Conservation (phyloP, 139 green algal species). For the Coccomyxa sp. region DNA sequence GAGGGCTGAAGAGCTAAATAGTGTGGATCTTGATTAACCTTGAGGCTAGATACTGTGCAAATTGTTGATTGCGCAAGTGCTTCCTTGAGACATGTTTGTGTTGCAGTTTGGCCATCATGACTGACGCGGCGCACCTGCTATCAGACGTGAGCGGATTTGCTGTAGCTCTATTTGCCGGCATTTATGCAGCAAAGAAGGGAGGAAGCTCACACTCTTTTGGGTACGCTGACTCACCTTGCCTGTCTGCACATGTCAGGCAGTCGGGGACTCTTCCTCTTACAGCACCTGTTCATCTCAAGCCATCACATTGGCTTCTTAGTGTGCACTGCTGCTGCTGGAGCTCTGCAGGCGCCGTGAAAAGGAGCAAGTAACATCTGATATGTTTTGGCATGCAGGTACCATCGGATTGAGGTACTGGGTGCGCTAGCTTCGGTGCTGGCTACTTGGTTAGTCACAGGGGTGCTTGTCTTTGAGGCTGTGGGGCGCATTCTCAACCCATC, state of each 20-base stretch:
- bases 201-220: conserved; percentile 21
- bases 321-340: no score
- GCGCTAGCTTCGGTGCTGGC: conserved; percentile 80
- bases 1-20: no score
- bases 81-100: neutral
- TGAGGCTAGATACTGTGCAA: no score
- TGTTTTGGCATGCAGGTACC: conserved; percentile 60
- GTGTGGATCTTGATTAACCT: no score
- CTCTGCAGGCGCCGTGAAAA: no score
- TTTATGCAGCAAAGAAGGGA: conserved; percentile 8
- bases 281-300: no score
- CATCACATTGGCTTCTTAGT: no score
- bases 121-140: conserved; percentile 92
- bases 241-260: no score
- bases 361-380: no score
- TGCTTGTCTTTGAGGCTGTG: conserved; percentile 84
- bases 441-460: conserved; percentile 88
- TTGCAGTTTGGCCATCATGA: conserved; percentile 86
- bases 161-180: conserved; percentile 72
- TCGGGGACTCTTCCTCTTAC: no score
- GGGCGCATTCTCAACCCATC: conserved; percentile 56
- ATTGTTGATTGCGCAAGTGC: no score
- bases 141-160: conserved; percentile 84
- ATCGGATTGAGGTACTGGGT: conserved; percentile 88
- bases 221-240: neutral